Conservation (phyloP, 2,329 filamentous ascomycete genomes). For the Simplicillium sp. region DNA sequence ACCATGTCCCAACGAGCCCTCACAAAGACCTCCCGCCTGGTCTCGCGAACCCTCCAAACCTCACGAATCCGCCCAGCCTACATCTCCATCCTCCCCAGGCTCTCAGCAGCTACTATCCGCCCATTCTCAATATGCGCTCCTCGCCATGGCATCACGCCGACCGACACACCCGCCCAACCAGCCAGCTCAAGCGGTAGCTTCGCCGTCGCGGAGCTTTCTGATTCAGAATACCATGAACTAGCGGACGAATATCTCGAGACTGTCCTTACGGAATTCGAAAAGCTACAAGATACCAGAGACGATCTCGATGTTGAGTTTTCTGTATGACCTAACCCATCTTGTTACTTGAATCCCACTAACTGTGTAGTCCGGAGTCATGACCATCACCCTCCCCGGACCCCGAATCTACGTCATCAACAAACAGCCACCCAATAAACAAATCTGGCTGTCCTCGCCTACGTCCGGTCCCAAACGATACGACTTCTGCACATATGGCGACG, state of each 20-base stretch:
- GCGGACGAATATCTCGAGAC: conserved; percentile 65
- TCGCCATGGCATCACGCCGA: conserved; percentile 46
- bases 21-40: conserved; percentile 26
- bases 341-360: conserved; percentile 6
- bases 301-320: conserved; percentile 85
- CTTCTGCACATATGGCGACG: conserved; percentile 67
- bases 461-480: conserved; percentile 93
- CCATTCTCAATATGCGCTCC: neutral
- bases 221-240: conserved; percentile 65
- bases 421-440: conserved; percentile 93
- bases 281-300: conserved; percentile 60
- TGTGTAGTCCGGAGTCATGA: conserved; percentile 73
- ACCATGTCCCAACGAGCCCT: conserved; percentile 22
- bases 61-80: conserved; percentile 14
- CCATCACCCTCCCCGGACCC: conserved; percentile 55
- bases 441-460: conserved; percentile 89
- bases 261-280: conserved; percentile 55
- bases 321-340: conserved; percentile 41
- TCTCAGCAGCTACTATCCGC: too few species aligned
- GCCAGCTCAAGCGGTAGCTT: conserved; percentile 25
- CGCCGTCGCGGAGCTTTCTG: conserved; percentile 53
- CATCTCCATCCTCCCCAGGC: conserved; percentile 3
- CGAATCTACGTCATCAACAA: conserved; percentile 96
- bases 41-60: conserved; percentile 21
- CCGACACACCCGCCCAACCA: conserved; percentile 40